Conservation (phyloP, 768 basidiomycete species). For the Phaffia australis region DNA sequence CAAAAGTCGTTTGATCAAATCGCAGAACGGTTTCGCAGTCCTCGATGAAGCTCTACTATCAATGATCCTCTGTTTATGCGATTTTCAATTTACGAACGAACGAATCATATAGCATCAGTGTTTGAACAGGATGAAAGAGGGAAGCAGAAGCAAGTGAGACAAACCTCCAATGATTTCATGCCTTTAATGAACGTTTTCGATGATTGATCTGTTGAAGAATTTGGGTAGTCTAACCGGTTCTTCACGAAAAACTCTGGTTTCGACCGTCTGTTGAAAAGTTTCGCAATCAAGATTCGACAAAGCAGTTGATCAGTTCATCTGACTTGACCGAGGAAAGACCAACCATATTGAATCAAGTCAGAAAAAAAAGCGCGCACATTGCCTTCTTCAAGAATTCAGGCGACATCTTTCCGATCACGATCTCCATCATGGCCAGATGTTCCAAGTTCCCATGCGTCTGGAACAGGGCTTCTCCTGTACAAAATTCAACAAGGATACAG, state of each 20-base stretch:
- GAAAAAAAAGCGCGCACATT: conserved; percentile 27
- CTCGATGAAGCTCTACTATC: conserved; percentile 46
- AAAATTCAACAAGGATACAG: conserved; percentile 97
- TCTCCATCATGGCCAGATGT: conserved; percentile 99
- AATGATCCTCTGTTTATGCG: conserved; percentile 66
- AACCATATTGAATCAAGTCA: background rate
- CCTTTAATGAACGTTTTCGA: conserved; percentile 88
- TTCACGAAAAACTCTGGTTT: conserved; percentile 93
- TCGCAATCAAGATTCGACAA: background rate
- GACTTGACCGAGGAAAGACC: background rate
- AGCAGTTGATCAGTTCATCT: background rate
- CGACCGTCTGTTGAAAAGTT: conserved; percentile 34
- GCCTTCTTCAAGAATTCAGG: conserved; percentile 52
- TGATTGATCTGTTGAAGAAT: conserved; percentile 71
- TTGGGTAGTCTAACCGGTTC: conserved; percentile 78
- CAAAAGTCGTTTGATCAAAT: conserved; percentile 75
- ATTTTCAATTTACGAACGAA: conserved; percentile 10
- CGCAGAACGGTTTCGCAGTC: conserved; percentile 55
- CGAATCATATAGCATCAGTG: background rate
- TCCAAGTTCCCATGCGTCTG: conserved; percentile 99
- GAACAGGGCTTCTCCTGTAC: conserved; percentile 93
- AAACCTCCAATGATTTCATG: conserved; percentile 63
- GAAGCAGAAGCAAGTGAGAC: conserved; percentile 31
- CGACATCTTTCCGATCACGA: conserved; percentile 97
- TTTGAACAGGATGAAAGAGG: conserved; percentile 10